Evolutionary conservation across 2,329 filamentous ascomycete genomes (phyloP).

Genomic region (Dendrostoma leiphaemia): DNA sequence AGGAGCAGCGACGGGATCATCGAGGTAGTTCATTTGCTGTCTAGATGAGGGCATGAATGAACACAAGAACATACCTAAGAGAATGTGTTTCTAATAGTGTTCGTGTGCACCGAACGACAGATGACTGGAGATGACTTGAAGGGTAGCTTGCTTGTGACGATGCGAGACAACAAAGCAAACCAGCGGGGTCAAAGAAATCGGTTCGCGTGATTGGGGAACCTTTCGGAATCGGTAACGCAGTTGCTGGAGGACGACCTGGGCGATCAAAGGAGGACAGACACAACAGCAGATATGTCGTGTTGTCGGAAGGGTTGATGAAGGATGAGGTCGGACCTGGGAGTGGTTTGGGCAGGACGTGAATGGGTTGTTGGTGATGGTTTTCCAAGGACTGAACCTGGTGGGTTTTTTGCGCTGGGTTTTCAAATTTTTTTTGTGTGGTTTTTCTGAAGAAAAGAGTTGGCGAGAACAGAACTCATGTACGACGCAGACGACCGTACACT

Average conservation of each 20-base stretch:
- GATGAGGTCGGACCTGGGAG: conserved; percentile 12
- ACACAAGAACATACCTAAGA: conserved; percentile 10
- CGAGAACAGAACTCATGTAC: conserved; percentile 61
- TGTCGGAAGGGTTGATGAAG: background rate
- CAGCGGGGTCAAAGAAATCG: conserved; percentile 16
- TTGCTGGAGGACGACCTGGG: conserved; percentile 20
- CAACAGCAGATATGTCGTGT: conserved; percentile 18
- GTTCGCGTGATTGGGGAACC: conserved; percentile 2
- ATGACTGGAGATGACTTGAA: conserved; percentile 12
- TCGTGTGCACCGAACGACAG: conserved; percentile 3
- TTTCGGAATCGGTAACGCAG: conserved; percentile 7
- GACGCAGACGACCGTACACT: conserved; percentile 48
- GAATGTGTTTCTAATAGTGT: background rate
- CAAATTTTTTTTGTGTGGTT: conserved; percentile 60
- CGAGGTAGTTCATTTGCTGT: too few relatives aligned
- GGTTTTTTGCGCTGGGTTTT: conserved; percentile 52
- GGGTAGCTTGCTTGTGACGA: conserved; percentile 6
- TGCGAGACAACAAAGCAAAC: conserved; percentile 18
- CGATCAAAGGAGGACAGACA: background rate
- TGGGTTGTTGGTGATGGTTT: conserved; percentile 17
- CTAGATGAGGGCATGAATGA: too few relatives aligned
- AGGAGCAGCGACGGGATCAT: too few relatives aligned
- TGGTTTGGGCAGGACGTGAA: conserved; percentile 2
- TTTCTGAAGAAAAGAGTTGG: conserved; percentile 48
- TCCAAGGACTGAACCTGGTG: conserved; percentile 20